Evolutionary conservation across 345 rosid genomes (phyloP).

Genomic region (rapeseed (Brassica napus)): Da-Ae NC_063446.1:59647501-59648000

Average conservation of each 20-base stretch:
- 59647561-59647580: slow-evolving; percentile 32
- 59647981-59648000: too few relatives aligned
- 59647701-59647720: not conserved
- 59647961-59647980: too few relatives aligned
- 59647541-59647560: slow-evolving; percentile 32
- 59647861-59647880: not conserved
- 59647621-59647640: slow-evolving; percentile 20
- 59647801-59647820: not conserved
- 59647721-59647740: not conserved
- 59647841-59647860: not conserved
- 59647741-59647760: slow-evolving; percentile 15
- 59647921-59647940: too few relatives aligned
- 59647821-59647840: not conserved
- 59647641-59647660: slow-evolving; percentile 35
- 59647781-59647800: not conserved
- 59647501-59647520: slow-evolving; percentile 34
- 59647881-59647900: not conserved
- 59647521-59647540: not conserved
- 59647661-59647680: not conserved
- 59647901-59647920: too few relatives aligned
- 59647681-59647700: not conserved
- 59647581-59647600: slow-evolving; percentile 16
- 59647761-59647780: not conserved
- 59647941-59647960: too few relatives aligned
- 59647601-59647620: slow-evolving; percentile 20